phyloP scores from a whole-genome alignment of 176 grass and related monocot genomes.

The Bromus sterilis region DNA sequence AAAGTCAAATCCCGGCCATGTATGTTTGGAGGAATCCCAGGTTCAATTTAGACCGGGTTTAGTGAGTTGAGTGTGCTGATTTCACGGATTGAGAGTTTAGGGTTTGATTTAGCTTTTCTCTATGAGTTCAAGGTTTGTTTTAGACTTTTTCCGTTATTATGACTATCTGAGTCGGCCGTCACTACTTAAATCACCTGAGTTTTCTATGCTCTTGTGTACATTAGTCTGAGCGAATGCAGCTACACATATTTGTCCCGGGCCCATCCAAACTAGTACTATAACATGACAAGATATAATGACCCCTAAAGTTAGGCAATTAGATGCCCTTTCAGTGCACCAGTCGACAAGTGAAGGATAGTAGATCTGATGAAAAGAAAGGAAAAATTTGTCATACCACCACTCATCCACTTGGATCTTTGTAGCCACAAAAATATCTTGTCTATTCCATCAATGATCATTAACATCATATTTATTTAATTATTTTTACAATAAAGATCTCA shows the following conservation, averaged over 20 bases:
- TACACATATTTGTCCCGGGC: background rate
- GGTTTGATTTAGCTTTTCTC: too few relatives aligned
- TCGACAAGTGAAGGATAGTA: constrained; percentile 1
- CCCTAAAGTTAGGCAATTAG: background rate
- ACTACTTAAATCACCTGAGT: background rate
- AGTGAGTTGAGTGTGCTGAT: too few relatives aligned
- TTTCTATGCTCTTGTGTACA: background rate
- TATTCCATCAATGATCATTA: background rate
- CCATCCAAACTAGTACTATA: background rate
- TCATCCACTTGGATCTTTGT: constrained; percentile 20
- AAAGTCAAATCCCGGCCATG: too few relatives aligned
- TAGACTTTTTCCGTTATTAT: too few relatives aligned
- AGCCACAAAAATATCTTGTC: background rate
- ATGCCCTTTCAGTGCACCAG: constrained; percentile 10
- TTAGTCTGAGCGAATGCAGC: background rate
- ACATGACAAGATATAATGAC: background rate
- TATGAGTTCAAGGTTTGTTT: too few relatives aligned
- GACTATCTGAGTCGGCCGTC: background rate
- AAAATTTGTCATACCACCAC: background rate
- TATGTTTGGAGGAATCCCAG: too few relatives aligned
- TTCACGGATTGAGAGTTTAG: too few relatives aligned
- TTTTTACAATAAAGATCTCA: background rate
- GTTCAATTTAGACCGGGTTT: too few relatives aligned
- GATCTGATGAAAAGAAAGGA: constrained; percentile 2
- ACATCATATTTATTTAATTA: background rate